Percentiles rank a stretch among this genome's conserved stretches.
Conservation (phyloP, 2,329 filamentous ascomycete species). For the Diatrype stigma region DNA sequence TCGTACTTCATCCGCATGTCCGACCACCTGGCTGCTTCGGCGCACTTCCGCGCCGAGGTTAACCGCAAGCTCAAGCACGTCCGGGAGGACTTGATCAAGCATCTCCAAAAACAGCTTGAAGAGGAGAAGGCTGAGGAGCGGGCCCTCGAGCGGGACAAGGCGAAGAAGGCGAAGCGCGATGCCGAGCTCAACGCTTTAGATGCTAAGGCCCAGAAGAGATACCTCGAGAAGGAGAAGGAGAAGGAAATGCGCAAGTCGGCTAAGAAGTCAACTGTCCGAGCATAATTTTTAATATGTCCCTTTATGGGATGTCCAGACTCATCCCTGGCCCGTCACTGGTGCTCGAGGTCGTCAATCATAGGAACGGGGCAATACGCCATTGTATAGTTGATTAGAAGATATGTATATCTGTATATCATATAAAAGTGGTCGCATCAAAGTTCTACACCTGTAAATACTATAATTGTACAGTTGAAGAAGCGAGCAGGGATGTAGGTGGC, state of each 20-base stretch:
- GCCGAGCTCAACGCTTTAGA: slow-evolving; percentile 71
- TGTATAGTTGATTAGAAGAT: slow-evolving; percentile 7
- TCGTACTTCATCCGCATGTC: slow-evolving; percentile 78
- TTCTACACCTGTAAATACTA: background rate
- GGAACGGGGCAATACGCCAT: background rate
- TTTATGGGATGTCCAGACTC: background rate
- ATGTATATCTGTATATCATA: background rate
- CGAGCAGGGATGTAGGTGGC: background rate
- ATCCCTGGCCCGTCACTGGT: background rate
- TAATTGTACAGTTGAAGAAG: background rate
- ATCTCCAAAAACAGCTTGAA: slow-evolving; percentile 75
- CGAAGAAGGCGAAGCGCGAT: slow-evolving; percentile 88
- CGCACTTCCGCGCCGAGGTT: slow-evolving; percentile 88
- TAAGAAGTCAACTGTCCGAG: slow-evolving; percentile 53
- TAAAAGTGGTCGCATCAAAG: background rate
- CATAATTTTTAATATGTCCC: slow-evolving; percentile 23
- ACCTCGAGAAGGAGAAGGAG: slow-evolving; percentile 74
- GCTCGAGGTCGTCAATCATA: background rate
- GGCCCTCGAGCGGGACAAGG: slow-evolving; percentile 64
- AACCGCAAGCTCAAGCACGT: slow-evolving; percentile 75
- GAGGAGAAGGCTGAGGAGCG: slow-evolving; percentile 79
- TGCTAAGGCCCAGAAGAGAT: slow-evolving; percentile 83
- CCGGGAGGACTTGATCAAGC: slow-evolving; percentile 75
- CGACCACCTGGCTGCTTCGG: slow-evolving; percentile 70
- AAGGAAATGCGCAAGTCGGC: slow-evolving; percentile 59